Percentiles rank a stretch among this genome's conserved stretches.
These are phyloP conservation scores for Aphanomyces astaci DNA, from an alignment of 352 stramenopile species.

Conservation along the genomic window DNA sequence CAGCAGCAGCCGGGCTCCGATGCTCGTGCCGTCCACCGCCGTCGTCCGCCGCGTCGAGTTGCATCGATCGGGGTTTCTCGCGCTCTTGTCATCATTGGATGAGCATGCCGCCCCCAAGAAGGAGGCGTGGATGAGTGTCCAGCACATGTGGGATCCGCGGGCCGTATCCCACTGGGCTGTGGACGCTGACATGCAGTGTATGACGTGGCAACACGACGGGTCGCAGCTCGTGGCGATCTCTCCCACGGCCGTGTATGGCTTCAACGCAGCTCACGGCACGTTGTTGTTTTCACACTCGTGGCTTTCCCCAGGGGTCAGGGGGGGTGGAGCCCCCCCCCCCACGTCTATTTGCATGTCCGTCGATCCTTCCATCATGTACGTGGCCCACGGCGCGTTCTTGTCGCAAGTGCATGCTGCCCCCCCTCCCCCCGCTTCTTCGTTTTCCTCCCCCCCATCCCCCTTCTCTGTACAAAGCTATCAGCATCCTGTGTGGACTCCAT, in stretches of 20 bases:
- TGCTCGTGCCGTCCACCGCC: neutral
- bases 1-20: no score
- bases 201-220: neutral
- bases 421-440: no score
- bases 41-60: neutral
- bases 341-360: neutral
- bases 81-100: no score
- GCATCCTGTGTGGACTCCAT: slow-evolving; percentile 26
- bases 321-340: no score
- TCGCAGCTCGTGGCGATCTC: neutral
- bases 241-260: neutral
- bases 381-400: neutral
- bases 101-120: no score
- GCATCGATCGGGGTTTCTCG: neutral
- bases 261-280: neutral
- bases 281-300: neutral
- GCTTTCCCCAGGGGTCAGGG: neutral
- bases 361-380: neutral
- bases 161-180: neutral
- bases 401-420: neutral
- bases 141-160: neutral
- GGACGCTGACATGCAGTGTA: neutral
- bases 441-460: no score
- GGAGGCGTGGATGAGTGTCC: neutral
- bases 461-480: no score